Base-by-base conservation (phyloP, 345 rosid species). In the Moricandia moricandioides region DNA sequence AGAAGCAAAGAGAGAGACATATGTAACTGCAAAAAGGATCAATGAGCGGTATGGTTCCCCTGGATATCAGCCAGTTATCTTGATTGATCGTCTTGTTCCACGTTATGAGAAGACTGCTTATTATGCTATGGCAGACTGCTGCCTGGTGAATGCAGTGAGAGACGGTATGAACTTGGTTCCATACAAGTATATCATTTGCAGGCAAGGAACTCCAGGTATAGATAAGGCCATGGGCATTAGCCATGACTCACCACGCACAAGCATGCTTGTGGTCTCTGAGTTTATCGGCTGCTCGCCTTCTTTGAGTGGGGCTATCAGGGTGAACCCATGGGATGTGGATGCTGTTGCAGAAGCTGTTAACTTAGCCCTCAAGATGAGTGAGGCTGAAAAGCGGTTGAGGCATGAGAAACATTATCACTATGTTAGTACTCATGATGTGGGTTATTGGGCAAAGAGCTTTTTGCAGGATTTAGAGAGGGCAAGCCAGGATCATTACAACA, bases 91-190 rank as follows among this genome's bases (percentile, higher is more conserved):
- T 62, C 82, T 67, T 12, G 91, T 87, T 71, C 88, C 88, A 0
- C 93, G 91, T 45, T 83, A 80, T 62, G 96, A 90, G 81, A 90
- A 90, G 85, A 84, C 88, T 52, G 96, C 96, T 1, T 90, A 90
- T 69, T 90, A 90, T 79, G 86, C 93, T 61, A 69, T 86, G 56
- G 93, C 96, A 13, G 96, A 90, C 67, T 88, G 91, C 60, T 90
- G 96, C 79, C 69, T 90, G 47, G 93, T 90, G 77, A 90, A 85
- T 78, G 96, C 96, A 8, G 93, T 90, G 64, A 82, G 96, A 79
- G 96, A 90, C 47, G 96, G 96, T 65, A 90, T 90, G 96, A 90
- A 90, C 82, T 83, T 90, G 24, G 93, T 90, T 27, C 90, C 93
- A 18, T 88, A 90, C 72, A 88, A 90, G 75, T 90, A 88, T 68